These are phyloP conservation scores for Echria macrotheca DNA, from an alignment of 495 filamentous ascomycete genomes.

Conservation along the genomic window DNA sequence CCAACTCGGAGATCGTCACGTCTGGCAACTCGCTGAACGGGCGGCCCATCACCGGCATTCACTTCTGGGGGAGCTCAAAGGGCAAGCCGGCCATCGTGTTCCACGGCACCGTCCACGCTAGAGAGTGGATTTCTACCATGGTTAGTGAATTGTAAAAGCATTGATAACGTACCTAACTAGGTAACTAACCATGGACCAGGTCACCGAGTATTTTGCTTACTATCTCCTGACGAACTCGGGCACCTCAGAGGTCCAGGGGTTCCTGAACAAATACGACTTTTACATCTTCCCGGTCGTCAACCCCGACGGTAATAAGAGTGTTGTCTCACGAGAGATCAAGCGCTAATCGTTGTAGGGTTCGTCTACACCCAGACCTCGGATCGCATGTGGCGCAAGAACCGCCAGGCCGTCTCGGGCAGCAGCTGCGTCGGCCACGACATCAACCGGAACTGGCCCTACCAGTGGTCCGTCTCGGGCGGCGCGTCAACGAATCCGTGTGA, in stretches of 20 bases:
- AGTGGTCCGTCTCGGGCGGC: conserved; percentile 45
- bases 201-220: conserved; percentile 53
- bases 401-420: conserved; percentile 38
- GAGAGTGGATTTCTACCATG: conserved; percentile 62
- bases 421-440: conserved; percentile 55
- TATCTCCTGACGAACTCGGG: conserved; percentile 44
- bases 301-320: conserved; percentile 51
- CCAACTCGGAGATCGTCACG: conserved; percentile 45
- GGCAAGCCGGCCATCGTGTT: conserved; percentile 53
- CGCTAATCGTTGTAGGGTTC: too few relatives aligned
- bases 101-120: conserved; percentile 57
- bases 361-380: conserved; percentile 53
- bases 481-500: conserved; percentile 48
- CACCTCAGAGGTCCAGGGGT: conserved; percentile 33
- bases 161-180: neutral
- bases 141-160: too few relatives aligned
- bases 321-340: too few relatives aligned
- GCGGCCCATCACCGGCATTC: conserved; percentile 51
- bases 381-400: conserved; percentile 60
- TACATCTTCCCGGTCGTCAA: conserved; percentile 60
- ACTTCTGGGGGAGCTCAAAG: conserved; percentile 52
- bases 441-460: conserved; percentile 57
- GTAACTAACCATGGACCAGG: neutral
- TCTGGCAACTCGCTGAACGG: conserved; percentile 50
- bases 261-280: conserved; percentile 57